Percentiles rank a stretch among this genome's conserved stretches.
Conservation (phyloP, 129 eudicot species). For the Centella asiatica region DNA sequence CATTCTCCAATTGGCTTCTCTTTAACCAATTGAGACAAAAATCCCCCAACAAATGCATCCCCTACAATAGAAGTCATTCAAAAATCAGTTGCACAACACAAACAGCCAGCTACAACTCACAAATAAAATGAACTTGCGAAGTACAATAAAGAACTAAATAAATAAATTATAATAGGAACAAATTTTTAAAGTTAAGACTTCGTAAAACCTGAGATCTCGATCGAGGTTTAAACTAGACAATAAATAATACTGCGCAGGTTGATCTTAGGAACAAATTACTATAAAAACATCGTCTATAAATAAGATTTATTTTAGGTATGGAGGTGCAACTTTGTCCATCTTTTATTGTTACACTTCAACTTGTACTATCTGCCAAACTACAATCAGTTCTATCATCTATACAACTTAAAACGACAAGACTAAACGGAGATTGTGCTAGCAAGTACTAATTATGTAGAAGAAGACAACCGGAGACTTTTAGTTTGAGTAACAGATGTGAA, state of each 20-base stretch:
- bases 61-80: conserved; percentile 25
- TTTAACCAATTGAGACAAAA: conserved; percentile 66
- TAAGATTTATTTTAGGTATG: not conserved
- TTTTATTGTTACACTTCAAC: too few relatives aligned
- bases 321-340: not conserved
- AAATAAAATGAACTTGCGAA: not conserved
- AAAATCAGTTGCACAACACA: not conserved
- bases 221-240: not conserved
- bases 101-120: not conserved
- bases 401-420: too few relatives aligned
- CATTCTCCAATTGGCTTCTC: conserved; percentile 71
- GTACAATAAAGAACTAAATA: not conserved
- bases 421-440: too few relatives aligned
- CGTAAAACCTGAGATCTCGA: not conserved
- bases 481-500: too few relatives aligned
- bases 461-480: too few relatives aligned
- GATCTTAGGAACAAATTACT: not conserved
- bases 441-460: too few relatives aligned
- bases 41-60: conserved; percentile 98
- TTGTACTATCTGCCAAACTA: too few relatives aligned
- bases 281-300: not conserved
- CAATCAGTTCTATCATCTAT: too few relatives aligned
- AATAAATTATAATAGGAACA: not conserved
- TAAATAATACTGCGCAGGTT: not conserved
- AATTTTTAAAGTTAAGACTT: not conserved